Percentiles rank a stretch among this genome's conserved stretches.
These are phyloP conservation scores for Asterophora parasitica DNA, from an alignment of 768 basidiomycete species.

Conservation along the genomic window DNA sequence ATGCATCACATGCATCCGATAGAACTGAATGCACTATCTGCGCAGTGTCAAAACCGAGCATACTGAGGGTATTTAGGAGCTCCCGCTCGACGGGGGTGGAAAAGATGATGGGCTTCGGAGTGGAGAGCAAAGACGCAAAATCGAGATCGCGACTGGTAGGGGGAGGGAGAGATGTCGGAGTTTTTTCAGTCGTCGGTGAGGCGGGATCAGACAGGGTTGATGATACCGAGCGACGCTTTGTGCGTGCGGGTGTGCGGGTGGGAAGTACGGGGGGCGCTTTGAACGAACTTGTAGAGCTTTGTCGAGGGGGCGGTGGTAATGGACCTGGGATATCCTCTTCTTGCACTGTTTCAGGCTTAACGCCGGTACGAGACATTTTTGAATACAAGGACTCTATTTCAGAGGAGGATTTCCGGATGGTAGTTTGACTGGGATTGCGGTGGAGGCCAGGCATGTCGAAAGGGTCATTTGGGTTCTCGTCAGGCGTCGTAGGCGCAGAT, in stretches of 20 bases:
- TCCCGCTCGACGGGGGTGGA: constrained; percentile 78
- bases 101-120: constrained; percentile 79
- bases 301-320: constrained; percentile 24
- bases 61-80: constrained; percentile 68
- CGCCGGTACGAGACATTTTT: constrained; percentile 23
- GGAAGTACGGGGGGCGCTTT: constrained; percentile 58
- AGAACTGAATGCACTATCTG: constrained; percentile 95
- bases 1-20: constrained; percentile 87
- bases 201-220: constrained; percentile 70
- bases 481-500: constrained; percentile 56
- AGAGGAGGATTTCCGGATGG: constrained; percentile 45
- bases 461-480: constrained; percentile 41
- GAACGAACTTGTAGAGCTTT: constrained; percentile 24
- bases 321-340: constrained; percentile 43
- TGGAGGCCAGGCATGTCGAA: constrained; percentile 39
- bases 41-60: constrained; percentile 85
- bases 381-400: constrained; percentile 34
- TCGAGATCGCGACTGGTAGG: constrained; percentile 45
- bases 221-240: constrained; percentile 93
- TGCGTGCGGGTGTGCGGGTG: constrained; percentile 86
- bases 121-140: constrained; percentile 57
- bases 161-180: constrained; percentile 29
- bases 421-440: constrained; percentile 53
- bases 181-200: constrained; percentile 47
- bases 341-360: constrained; percentile 42